Evolutionary conservation across 495 filamentous ascomycete genomes (phyloP).

Genomic region (Trichoderma parareesei): DNA sequence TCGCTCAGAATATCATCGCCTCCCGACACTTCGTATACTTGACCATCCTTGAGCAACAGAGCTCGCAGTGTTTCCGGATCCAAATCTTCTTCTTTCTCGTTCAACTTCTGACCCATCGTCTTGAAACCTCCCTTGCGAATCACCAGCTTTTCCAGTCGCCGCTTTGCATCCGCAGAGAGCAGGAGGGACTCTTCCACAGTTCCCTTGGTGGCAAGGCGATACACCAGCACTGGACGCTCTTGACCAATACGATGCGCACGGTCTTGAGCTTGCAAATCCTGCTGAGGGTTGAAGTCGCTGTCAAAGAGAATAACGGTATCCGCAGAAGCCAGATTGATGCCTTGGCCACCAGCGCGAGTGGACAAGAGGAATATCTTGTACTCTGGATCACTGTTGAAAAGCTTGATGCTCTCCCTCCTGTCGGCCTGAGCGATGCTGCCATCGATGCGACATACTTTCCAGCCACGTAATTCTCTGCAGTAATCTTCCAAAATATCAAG

Average conservation of each 20-base stretch:
- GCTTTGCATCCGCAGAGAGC: slow-evolving; percentile 83
- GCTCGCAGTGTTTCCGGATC: slow-evolving; percentile 52
- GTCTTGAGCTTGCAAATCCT: slow-evolving; percentile 93
- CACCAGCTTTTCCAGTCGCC: slow-evolving; percentile 88
- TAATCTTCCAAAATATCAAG: slow-evolving; percentile 88
- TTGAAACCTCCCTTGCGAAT: slow-evolving; percentile 83
- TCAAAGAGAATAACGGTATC: slow-evolving; percentile 97
- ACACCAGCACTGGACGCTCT: slow-evolving; percentile 86
- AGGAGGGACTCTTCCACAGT: slow-evolving; percentile 89
- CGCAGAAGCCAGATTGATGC: slow-evolving; percentile 94
- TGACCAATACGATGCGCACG: slow-evolving; percentile 93
- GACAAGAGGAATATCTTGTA: slow-evolving; percentile 78
- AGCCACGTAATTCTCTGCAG: slow-evolving; percentile 58
- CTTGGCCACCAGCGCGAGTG: slow-evolving; percentile 87
- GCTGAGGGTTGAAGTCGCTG: slow-evolving; percentile 96
- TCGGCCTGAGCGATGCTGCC: slow-evolving; percentile 76
- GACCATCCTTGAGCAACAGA: slow-evolving; percentile 55
- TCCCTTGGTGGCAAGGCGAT: slow-evolving; percentile 84
- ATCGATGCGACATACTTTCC: slow-evolving; percentile 85
- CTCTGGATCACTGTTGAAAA: slow-evolving; percentile 67
- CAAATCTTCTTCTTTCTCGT: slow-evolving; percentile 33
- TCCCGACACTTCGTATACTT: slow-evolving; percentile 50
- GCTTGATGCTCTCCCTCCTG: slow-evolving; percentile 71
- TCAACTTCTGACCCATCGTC: slow-evolving; percentile 50
- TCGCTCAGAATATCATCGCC: slow-evolving; percentile 61